A percentile compares a stretch with the other conserved stretches of the same genome.
Conservation (phyloP, 768 basidiomycete genomes). For the Tricholoma hemisulphureum region DNA sequence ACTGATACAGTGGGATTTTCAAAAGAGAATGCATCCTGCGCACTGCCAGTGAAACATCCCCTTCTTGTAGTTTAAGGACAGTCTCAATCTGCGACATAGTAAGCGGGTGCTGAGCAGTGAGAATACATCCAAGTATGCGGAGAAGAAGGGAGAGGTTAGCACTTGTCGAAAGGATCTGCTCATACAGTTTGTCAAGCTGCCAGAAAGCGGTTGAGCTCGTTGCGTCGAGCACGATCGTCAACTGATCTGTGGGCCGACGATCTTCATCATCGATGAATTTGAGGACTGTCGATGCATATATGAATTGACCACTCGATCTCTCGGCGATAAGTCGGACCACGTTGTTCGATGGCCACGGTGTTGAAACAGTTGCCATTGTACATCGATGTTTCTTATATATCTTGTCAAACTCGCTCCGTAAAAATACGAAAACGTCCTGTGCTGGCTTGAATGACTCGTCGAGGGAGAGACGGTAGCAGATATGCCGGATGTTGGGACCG, state of each 20-base stretch:
- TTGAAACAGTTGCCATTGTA: background rate
- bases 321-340: background rate
- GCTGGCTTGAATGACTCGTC: background rate
- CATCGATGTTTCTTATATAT: conserved; percentile 1
- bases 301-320: conserved; percentile 5
- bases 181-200: conserved; percentile 4
- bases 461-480: background rate
- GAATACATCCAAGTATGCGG: background rate
- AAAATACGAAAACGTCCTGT: background rate
- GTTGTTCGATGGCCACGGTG: background rate
- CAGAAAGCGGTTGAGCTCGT: background rate
- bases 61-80: background rate
- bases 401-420: background rate
- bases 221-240: background rate
- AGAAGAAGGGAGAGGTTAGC: background rate
- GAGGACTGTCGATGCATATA: conserved; percentile 1
- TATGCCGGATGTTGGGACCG: background rate
- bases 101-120: background rate
- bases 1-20: background rate
- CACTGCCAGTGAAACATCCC: background rate
- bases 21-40: background rate
- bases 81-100: background rate
- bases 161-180: background rate
- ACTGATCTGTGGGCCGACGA: background rate
- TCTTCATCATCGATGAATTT: conserved; percentile 4